phyloP scores from a whole-genome alignment of 2,329 filamentous ascomycete species.

The Neonectria sp. region DNA sequence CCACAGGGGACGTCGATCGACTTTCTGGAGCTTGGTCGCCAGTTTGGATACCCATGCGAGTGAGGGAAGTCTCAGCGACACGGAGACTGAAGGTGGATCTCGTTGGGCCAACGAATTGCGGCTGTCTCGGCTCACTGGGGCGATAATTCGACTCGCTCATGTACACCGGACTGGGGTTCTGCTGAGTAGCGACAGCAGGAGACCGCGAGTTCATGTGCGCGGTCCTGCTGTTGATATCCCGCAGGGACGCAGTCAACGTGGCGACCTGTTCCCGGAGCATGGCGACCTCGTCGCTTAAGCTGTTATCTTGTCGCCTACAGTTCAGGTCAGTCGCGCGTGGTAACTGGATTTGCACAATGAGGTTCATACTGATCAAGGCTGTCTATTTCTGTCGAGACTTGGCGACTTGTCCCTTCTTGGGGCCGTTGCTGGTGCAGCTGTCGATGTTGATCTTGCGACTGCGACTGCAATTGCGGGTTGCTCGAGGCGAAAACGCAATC shows the following conservation, averaged over 20 bases:
- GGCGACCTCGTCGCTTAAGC: slow-evolving; percentile 48
- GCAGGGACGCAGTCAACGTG: slow-evolving; percentile 44
- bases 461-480: background rate
- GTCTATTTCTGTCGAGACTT: slow-evolving; percentile 22
- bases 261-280: slow-evolving; percentile 51
- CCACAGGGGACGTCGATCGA: slow-evolving; percentile 40
- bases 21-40: slow-evolving; percentile 47
- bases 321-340: background rate
- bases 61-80: slow-evolving; percentile 54
- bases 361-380: background rate
- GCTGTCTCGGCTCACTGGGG: slow-evolving; percentile 46
- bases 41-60: slow-evolving; percentile 52
- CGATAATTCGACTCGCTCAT: slow-evolving; percentile 20
- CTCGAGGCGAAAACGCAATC: slow-evolving; percentile 43
- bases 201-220: slow-evolving; percentile 27
- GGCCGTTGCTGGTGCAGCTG: slow-evolving; percentile 31
- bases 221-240: slow-evolving; percentile 46
- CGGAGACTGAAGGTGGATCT: slow-evolving; percentile 53
- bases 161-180: slow-evolving; percentile 34
- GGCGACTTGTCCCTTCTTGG: slow-evolving; percentile 38
- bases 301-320: slow-evolving; percentile 27
- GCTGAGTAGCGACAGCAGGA: slow-evolving; percentile 28
- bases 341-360: background rate
- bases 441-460: slow-evolving; percentile 12
- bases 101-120: slow-evolving; percentile 56